phyloP scores from a whole-genome alignment of 106 monocot genomes.

The Platanthera zijinensis region DNA sequence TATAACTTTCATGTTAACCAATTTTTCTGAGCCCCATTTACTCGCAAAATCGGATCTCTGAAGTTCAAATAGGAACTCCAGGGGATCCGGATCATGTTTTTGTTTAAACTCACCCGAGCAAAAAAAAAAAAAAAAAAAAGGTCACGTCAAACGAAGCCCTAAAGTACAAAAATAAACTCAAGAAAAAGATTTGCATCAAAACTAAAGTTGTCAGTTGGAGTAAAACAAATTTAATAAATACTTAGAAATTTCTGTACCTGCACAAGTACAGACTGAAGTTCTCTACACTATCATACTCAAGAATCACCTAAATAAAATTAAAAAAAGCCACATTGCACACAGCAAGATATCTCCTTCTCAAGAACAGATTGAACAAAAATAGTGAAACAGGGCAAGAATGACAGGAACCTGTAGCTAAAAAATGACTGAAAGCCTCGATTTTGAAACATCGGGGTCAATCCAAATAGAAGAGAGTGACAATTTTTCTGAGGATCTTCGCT shows the following conservation, averaged over 20 bases:
- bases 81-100: too few relatives aligned
- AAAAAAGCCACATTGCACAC: neutral
- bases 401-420: slow-evolving; percentile 5
- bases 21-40: too few relatives aligned
- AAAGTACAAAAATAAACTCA: too few relatives aligned
- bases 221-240: neutral
- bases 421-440: neutral
- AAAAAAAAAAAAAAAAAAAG: too few relatives aligned
- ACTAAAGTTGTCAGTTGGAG: neutral
- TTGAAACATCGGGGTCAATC: slow-evolving; percentile 30
- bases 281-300: neutral
- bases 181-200: too few relatives aligned
- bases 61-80: too few relatives aligned
- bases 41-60: too few relatives aligned
- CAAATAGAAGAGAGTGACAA: slow-evolving; percentile 98
- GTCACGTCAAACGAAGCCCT: too few relatives aligned
- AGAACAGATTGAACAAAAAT: neutral
- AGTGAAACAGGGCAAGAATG: neutral
- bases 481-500: slow-evolving; percentile 91
- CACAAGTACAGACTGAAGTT: neutral
- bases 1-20: too few relatives aligned
- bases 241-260: neutral
- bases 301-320: neutral
- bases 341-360: neutral
- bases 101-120: too few relatives aligned